Base-by-base conservation (phyloP, 2,329 filamentous ascomycete species). In the Ophiocordyceps polyrhachis-furcata region DNA sequence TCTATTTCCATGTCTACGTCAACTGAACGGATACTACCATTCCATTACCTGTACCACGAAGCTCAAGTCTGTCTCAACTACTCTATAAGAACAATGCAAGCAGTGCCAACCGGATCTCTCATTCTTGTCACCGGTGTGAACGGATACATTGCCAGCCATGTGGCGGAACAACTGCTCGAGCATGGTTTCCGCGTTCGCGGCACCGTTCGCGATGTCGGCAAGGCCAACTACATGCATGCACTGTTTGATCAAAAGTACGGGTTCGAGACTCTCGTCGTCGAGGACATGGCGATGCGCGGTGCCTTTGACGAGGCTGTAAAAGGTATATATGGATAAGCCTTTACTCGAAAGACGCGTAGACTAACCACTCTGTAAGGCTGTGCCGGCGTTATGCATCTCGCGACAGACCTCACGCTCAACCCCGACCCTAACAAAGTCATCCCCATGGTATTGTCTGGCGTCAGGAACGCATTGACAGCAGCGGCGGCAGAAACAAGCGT, bases 171-270 rank as follows among this genome's bases (percentile, higher is more conserved):
- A 43, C 52, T 66, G 5, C 55, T 68, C 3, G 41, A 49, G 1
- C 47, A 49, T 0, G 65, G 66, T 12, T 68, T 62, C 48, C 55
- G 54, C 12, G 66, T 69, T 12, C 61, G 64, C 21, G 66, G 65
- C 1, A 66, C 63, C 5, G 41, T 38, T 3, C 44, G 44, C 21
- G 21, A 40, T 17, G 21, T 49, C 53, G 43, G 31, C 47, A 3
- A 49, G 52, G 12, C 44, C 51, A 8, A 25, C 2, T 62, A 58
- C 56, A 19, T 58, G 6, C 40, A 21, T 3, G 48, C 49, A 7
- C 45, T 56, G 6, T 56, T 58, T 25, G 54, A 55, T 19, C 49
- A 56, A 25, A 51, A 54, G 17, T 55, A 58, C 44, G 57, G 46
- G 8, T 59, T 64, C 31, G 55, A 60, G 41, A 20, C 58, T 1